Conservation (phyloP, 1,139 yeast species). For the Candida neerlandica region DNA sequence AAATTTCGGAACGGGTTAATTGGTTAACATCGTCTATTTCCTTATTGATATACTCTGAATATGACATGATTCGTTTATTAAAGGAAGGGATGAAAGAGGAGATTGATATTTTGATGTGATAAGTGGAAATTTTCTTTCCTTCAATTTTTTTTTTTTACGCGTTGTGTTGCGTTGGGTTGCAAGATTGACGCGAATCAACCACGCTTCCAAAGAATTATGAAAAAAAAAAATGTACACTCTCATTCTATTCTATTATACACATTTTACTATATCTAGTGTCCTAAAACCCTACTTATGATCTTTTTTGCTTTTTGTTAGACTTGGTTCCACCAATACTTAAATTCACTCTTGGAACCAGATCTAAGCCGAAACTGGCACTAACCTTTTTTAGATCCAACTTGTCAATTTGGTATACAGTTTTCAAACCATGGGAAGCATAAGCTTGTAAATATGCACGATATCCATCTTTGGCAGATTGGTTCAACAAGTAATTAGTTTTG, state of each 20-base stretch:
- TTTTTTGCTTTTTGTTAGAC: slow-evolving; percentile 51
- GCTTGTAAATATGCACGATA: slow-evolving; percentile 96
- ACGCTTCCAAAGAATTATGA: no score
- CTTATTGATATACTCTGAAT: slow-evolving; percentile 1
- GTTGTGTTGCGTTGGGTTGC: background rate
- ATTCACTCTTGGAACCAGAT: slow-evolving; percentile 95
- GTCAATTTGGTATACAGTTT: slow-evolving; percentile 94
- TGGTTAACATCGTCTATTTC: background rate
- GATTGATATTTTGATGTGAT: background rate
- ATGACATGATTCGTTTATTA: background rate
- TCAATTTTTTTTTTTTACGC: slow-evolving; percentile 8
- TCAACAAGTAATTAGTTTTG: slow-evolving; percentile 89
- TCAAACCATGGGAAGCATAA: slow-evolving; percentile 92
- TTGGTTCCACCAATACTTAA: slow-evolving; percentile 92
- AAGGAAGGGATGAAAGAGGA: background rate
- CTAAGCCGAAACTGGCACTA: slow-evolving; percentile 93
- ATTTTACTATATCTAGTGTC: no score
- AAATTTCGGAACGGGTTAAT: background rate
- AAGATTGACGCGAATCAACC: background rate
- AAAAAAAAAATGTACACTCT: background rate
- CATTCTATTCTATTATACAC: background rate
- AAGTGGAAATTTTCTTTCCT: background rate
- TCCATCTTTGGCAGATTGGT: slow-evolving; percentile 96
- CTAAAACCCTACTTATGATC: slow-evolving; percentile 26
- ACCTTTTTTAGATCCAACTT: slow-evolving; percentile 92